Conservation (phyloP, 352 stramenopile genomes). For the Phytophthora colocasiae region DNA sequence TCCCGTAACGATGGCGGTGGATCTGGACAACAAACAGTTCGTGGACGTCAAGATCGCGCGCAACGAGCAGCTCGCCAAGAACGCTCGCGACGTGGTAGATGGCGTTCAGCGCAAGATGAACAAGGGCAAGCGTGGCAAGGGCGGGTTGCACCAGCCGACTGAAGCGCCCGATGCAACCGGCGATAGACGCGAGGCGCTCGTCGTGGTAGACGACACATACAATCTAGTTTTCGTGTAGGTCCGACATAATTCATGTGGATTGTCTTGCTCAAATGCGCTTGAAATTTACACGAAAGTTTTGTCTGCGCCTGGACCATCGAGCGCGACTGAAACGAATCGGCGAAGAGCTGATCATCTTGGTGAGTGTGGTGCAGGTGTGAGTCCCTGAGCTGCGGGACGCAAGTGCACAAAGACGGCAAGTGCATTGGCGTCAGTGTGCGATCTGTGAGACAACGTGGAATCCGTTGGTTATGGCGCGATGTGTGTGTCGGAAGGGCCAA, state of each 20-base stretch:
- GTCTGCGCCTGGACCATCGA: slow-evolving; percentile 2
- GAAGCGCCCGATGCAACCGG: slow-evolving; percentile 3
- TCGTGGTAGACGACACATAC: slow-evolving; percentile 59
- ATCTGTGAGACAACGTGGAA: slow-evolving; percentile 5
- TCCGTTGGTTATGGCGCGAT: slow-evolving; percentile 20
- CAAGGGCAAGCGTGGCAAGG: slow-evolving; percentile 35
- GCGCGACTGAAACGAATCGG: slow-evolving; percentile 8
- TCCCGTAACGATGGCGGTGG: slow-evolving; percentile 53
- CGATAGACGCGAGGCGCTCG: slow-evolving; percentile 16
- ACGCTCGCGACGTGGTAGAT: slow-evolving; percentile 61
- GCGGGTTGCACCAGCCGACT: slow-evolving; percentile 3
- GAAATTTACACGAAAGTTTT: slow-evolving; percentile 19
- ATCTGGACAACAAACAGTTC: slow-evolving; percentile 58
- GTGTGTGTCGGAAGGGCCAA: slow-evolving; percentile 14
- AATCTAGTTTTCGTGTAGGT: slow-evolving; percentile 58
- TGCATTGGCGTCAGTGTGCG: slow-evolving; percentile 11
- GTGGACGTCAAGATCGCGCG: slow-evolving; percentile 43
- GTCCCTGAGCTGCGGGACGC: slow-evolving; percentile 1
- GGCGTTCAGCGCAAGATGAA: slow-evolving; percentile 54
- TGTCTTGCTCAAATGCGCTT: not conserved
- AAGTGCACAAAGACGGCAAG: not conserved
- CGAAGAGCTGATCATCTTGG: not conserved
- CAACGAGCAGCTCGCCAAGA: slow-evolving; percentile 65
- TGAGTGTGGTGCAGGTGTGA: slow-evolving; percentile 2
- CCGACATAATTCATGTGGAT: slow-evolving; percentile 11